Conservation (phyloP, 495 filamentous ascomycete genomes). For the Pyronema omphalodes region DNA sequence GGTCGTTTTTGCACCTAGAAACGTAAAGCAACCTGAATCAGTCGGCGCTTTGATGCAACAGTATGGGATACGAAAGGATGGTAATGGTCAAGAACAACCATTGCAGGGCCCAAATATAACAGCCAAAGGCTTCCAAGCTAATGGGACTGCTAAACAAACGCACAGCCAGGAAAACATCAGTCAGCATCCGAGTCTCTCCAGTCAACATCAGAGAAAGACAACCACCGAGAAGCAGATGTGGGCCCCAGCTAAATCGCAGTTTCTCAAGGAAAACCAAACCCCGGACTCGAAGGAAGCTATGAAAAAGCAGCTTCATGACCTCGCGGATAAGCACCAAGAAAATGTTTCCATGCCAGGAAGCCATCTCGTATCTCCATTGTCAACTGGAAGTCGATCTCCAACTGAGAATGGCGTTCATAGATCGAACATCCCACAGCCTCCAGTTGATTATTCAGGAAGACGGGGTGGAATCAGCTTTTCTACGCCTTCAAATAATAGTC, state of each 20-base stretch:
- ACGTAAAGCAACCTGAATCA: not conserved
- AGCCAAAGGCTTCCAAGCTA: not conserved
- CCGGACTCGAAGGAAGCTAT: not conserved
- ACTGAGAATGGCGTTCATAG: too few species aligned
- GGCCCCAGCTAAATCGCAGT: not conserved
- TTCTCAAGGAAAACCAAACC: not conserved
- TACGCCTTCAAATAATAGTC: not conserved
- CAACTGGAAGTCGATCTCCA: not conserved
- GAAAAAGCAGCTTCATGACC: not conserved
- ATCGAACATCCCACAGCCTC: not conserved
- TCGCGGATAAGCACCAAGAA: not conserved
- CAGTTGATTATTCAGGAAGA: not conserved
- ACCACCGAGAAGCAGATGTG: not conserved
- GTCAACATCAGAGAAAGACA: not conserved
- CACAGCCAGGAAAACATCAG: too few species aligned
- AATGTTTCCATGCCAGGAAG: not conserved
- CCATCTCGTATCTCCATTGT: not conserved
- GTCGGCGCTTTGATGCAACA: constrained; percentile 1
- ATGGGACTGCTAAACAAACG: not conserved
- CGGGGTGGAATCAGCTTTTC: not conserved
- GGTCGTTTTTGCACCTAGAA: constrained; percentile 1
- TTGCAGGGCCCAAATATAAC: not conserved
- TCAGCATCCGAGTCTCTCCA: not conserved
- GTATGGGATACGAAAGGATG: not conserved
- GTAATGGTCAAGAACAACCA: not conserved